Evolutionary conservation across 129 eudicot genomes (phyloP), one percentile per base, ranked within the genome.

Genomic region (Lactuca saligna): DNA sequence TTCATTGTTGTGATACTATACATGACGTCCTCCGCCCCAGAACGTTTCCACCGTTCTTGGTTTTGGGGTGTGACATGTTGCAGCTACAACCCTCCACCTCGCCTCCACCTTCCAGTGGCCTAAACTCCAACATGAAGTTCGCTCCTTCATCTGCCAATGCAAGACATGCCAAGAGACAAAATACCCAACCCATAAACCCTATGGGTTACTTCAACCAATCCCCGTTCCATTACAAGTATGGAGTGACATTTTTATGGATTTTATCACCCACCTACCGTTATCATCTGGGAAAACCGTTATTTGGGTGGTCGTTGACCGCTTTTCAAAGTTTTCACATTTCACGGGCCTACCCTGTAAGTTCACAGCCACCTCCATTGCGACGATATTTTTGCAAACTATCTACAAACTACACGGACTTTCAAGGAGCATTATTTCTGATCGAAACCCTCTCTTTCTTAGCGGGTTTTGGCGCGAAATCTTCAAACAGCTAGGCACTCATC

Each of bases 361-460:
- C 34, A 39, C n/a, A 3, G 51, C 37, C 8, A 14, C 6, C 0
- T 39, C 53, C 1, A n/a, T 63, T 29, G 55, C 68, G 0, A n/a
- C 38, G 1, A 15, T 63, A 4, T 66, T 66, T 11, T 4, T 48
- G 6, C 6, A 2, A 3, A 42, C 3, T 3, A 66, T 66, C 2
- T 66, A 66, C 35, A 17, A 12, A 3, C 25, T 66, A 2, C 59
- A 66, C 48, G 71, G 71, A 3, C 10, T 66, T 0, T 55, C 54
- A 5, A 64, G 41, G 5, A 38, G 37, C 6, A 64, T 64, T 5
- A 55, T 64, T 0, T 29, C 59, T 9, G 71, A 66, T 46, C 1
- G 34, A 0, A 32, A 38, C 17, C 55, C 53, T 0, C 8, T 63
- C 1, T 63, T 63, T 16, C 10, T 42, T 6, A 57, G 62, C 14